Evolutionary conservation across 1,284 basidiomycete genomes (phyloP).

Genomic region (Cryptococcus sp.): DNA sequence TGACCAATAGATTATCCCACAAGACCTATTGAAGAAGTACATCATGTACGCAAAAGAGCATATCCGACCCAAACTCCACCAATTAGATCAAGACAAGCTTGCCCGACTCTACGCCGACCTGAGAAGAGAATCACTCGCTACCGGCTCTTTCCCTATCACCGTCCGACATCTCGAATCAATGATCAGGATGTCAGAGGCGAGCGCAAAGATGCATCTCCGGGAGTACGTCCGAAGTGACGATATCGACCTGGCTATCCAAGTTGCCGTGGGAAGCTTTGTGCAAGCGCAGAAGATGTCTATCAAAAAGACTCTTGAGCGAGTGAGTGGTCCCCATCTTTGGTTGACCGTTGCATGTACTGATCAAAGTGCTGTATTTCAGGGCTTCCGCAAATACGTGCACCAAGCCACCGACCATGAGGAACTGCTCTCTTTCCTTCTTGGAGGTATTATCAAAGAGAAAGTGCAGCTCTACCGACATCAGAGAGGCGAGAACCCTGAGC

Average conservation of each 20-base stretch:
- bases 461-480: slow-evolving; percentile 79
- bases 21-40: slow-evolving; percentile 96
- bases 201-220: slow-evolving; percentile 95
- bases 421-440: slow-evolving; percentile 88
- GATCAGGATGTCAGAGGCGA: slow-evolving; percentile 99
- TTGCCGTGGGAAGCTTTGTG: slow-evolving; percentile 92
- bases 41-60: slow-evolving; percentile 98
- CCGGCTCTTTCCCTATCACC: slow-evolving; percentile 97
- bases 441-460: slow-evolving; percentile 92
- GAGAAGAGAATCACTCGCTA: slow-evolving; percentile 91
- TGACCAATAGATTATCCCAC: slow-evolving; percentile 77
- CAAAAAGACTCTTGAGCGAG: slow-evolving; percentile 94
- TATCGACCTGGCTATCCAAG: slow-evolving; percentile 95
- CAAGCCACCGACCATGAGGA: slow-evolving; percentile 95
- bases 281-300: slow-evolving; percentile 97
- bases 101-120: slow-evolving; percentile 94
- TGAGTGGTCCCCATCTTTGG: slow-evolving; percentile 56
- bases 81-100: slow-evolving; percentile 95
- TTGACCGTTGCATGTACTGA: neutral
- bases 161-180: slow-evolving; percentile 97
- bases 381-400: slow-evolving; percentile 96
- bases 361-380: slow-evolving; percentile 55
- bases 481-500: slow-evolving; percentile 69
- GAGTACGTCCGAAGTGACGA: slow-evolving; percentile 96
- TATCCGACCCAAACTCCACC: slow-evolving; percentile 86